Conservation (phyloP, 2,329 filamentous ascomycete species). For the Aspergillus persii region DNA sequence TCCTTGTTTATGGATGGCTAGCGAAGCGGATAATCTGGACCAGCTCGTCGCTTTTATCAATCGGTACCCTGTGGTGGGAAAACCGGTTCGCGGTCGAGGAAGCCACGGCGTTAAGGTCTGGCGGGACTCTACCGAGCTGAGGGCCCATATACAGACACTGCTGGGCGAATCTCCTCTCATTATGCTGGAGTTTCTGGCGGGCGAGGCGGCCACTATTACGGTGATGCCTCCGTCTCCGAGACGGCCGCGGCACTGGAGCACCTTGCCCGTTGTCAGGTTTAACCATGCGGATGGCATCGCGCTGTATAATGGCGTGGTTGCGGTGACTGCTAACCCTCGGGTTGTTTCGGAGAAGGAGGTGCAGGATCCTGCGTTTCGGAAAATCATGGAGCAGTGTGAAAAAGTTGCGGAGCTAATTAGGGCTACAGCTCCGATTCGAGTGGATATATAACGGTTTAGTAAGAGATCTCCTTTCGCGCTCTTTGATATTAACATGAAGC, state of each 20-base stretch:
- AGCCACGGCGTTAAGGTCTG: slow-evolving; percentile 53
- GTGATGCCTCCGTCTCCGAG: slow-evolving; percentile 49
- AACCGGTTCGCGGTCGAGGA: slow-evolving; percentile 50
- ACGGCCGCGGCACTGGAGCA: slow-evolving; percentile 39
- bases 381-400: slow-evolving; percentile 41
- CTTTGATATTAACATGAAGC: slow-evolving; percentile 56
- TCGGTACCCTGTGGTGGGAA: slow-evolving; percentile 45
- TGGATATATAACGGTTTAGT: slow-evolving; percentile 46
- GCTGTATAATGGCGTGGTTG: slow-evolving; percentile 50
- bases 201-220: slow-evolving; percentile 52
- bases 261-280: slow-evolving; percentile 49
- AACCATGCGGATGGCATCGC: slow-evolving; percentile 50
- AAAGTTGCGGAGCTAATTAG: slow-evolving; percentile 39
- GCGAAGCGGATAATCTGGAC: slow-evolving; percentile 15
- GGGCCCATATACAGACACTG: slow-evolving; percentile 34
- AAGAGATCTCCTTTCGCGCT: slow-evolving; percentile 42
- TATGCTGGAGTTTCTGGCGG: slow-evolving; percentile 49
- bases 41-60: slow-evolving; percentile 12
- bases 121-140: slow-evolving; percentile 26
- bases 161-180: slow-evolving; percentile 38
- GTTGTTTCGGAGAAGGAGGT: slow-evolving; percentile 30
- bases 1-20: slow-evolving; percentile 37
- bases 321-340: slow-evolving; percentile 49
- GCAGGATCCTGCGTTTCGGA: slow-evolving; percentile 31
- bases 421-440: slow-evolving; percentile 46